Percentiles rank a stretch among this genome's conserved stretches.
Conservation (phyloP, 2,329 filamentous ascomycete species). For the Fusarium lateritium region DNA sequence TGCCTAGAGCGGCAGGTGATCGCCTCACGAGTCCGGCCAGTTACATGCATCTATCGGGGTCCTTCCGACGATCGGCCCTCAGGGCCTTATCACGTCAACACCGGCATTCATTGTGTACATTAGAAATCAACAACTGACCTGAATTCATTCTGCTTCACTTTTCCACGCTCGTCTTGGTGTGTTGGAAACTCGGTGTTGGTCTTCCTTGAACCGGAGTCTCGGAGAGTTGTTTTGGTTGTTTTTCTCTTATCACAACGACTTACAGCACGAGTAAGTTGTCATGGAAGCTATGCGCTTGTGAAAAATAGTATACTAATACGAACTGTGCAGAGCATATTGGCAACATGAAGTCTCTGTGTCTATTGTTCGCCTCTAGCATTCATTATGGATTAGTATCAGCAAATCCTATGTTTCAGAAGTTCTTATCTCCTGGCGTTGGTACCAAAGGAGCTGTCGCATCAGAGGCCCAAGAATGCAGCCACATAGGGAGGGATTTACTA, state of each 20-base stretch:
- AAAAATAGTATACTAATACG: slow-evolving; percentile 10
- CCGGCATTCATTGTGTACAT: slow-evolving; percentile 20
- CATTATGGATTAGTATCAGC: slow-evolving; percentile 27
- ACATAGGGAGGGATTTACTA: slow-evolving; percentile 76
- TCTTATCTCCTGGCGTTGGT: slow-evolving; percentile 32
- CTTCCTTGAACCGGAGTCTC: neutral
- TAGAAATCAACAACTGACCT: neutral
- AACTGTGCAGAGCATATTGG: neutral
- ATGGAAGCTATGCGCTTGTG: neutral
- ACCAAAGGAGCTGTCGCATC: slow-evolving; percentile 76
- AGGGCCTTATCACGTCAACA: slow-evolving; percentile 43
- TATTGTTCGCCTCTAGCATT: slow-evolving; percentile 30
- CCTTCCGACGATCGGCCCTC: slow-evolving; percentile 28
- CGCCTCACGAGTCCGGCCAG: slow-evolving; percentile 41
- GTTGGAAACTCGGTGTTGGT: neutral
- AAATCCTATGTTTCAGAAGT: slow-evolving; percentile 26
- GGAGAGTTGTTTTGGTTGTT: neutral
- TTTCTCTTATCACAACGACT: neutral
- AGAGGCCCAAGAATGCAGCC: slow-evolving; percentile 77
- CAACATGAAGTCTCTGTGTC: slow-evolving; percentile 16
- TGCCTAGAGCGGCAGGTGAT: slow-evolving; percentile 45
- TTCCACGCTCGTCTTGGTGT: neutral
- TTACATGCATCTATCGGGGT: slow-evolving; percentile 46
- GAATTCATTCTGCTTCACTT: neutral
- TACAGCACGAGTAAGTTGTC: slow-evolving; percentile 20